Base-by-base conservation (phyloP, 176 grass and related monocot species). In the Oryza officinalis region DNA sequence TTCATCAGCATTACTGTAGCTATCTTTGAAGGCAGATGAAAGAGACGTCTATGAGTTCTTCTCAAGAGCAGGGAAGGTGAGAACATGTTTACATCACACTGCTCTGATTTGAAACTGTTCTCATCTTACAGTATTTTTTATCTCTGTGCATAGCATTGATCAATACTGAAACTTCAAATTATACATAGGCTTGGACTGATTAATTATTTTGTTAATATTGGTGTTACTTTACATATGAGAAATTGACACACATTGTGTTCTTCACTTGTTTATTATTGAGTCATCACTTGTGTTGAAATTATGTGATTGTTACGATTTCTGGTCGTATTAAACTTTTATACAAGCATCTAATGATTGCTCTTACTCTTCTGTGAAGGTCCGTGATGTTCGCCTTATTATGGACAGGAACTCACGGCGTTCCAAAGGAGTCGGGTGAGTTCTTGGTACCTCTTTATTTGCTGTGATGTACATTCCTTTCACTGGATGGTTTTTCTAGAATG, bases 341-440 rank as follows among this genome's bases (percentile, higher is more conserved):
- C 47, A 22, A 2, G 44, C 28, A 82, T 72, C 60, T 86, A n/a
- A 86, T 61, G 28, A 27, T 60, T 22, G 25, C 3, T 68, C 28
- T 60, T 65, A n/a, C 40, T 71, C 45, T 35, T 78, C 43, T 83
- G 2, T 88, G 27, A 54, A 99, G 96, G 96, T 99, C 44, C 93
- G 96, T 63, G 96, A 99, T 92, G 96, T 99, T 71, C 91, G 96
- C 69, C 89, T 99, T 59, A 99, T 99, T 40, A 99, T 99, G 96
- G 96, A 99, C 67, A 87, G 96, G 69, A 99, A 94, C 71, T 96
- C 96, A 27, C 85, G 96, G 18, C 96, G 96, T 64, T 99, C 96
- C 31, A 99, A 96, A 95, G 96, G 96, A 83, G 96, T 99, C 77
- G 96, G 96, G 96, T 99, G 81, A 87, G 96, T 33, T 76, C 20